Base-by-base conservation (phyloP, 208 protist species). In the Trypanosoma rangeli region DNA sequence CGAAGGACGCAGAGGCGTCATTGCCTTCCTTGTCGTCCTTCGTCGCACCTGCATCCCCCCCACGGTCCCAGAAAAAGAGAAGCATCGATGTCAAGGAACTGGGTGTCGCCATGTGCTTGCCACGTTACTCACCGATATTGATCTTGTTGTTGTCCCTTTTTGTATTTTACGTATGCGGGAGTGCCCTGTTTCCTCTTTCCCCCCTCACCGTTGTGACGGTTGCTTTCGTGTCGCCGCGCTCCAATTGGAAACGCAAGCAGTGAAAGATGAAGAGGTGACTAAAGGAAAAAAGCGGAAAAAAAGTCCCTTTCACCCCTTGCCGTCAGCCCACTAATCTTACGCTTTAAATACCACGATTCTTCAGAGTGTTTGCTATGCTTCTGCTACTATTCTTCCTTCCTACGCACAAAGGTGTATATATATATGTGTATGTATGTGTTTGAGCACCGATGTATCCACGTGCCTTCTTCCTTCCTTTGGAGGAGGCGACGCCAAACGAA, bases 61-160 rank as follows among this genome's bases (percentile, higher is more conserved):
- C 26, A 16, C 33, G 3, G 1, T 5, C 7, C 20, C n/a, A 5
- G 56, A 42, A 35, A 39, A 73, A 15, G 5, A 73, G 58, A 15
- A 73, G 59, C 33, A 59, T 58, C 8, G 35, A 35, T 26, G 44
- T 60, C 22, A 73, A 26, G 20, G 26, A 60, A 31, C 68, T 61
- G 50, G 37, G 26, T n/a, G 16, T 48, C n/a, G 57, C 18, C 52
- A 69, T 68, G 0, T 20, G 22, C 18, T 39, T 26, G 2, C 28
- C 49, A 4, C 24, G 49, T 5, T 53, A 53, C 9, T 28, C 16
- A 24, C n/a, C 18, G 5, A 4, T 53, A 8, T 53, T 53, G 12
- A 26, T 59, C 2, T 53, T 53, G 12, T 53, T n/a, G 12, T 53
- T n/a, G 16, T 24, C 5, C 22, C 49, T 53, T 59, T 59, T 29